Conservation (phyloP, 1,284 basidiomycete species). For the Erythrobasidium hasegawianum region DNA sequence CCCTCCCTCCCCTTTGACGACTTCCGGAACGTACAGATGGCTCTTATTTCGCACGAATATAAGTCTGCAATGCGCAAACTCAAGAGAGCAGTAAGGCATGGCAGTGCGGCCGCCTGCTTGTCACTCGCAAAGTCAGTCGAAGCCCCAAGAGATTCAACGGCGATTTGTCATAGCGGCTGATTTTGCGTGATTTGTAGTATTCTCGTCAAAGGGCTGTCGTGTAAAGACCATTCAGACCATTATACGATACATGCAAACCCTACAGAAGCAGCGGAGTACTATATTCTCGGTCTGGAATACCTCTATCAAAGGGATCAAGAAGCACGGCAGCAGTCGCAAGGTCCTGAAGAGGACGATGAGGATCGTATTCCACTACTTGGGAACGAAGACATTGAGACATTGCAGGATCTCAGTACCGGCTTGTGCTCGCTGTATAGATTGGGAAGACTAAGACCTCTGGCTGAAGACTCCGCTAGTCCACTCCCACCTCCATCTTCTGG, state of each 20-base stretch:
- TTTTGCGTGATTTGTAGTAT: constrained; percentile 8
- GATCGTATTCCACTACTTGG: not conserved
- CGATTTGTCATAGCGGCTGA: not conserved
- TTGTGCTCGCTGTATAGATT: not conserved
- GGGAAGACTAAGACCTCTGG: not conserved
- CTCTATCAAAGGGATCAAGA: not conserved
- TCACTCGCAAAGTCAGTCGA: constrained; percentile 39
- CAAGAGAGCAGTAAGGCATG: constrained; percentile 32
- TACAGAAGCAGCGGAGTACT: not conserved
- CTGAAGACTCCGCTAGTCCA: too few relatives aligned
- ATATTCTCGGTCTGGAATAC: not conserved
- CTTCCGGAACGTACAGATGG: constrained; percentile 35
- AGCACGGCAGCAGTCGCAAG: not conserved
- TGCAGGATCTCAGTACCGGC: constrained; percentile 37
- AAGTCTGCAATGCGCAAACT: constrained; percentile 31
- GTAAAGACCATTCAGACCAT: constrained; percentile 8
- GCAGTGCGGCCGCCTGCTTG: constrained; percentile 37
- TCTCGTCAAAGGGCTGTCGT: constrained; percentile 28
- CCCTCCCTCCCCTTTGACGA: not conserved
- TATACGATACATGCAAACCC: constrained; percentile 28
- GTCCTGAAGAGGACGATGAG: not conserved
- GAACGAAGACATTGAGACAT: constrained; percentile 15
- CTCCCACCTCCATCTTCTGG: too few relatives aligned
- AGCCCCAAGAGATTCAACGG: too few relatives aligned
- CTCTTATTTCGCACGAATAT: constrained; percentile 37